These are phyloP conservation scores for Endogone sp. DNA, from an alignment of 192 early-diverging fungal species.

Conservation along the genomic window DNA sequence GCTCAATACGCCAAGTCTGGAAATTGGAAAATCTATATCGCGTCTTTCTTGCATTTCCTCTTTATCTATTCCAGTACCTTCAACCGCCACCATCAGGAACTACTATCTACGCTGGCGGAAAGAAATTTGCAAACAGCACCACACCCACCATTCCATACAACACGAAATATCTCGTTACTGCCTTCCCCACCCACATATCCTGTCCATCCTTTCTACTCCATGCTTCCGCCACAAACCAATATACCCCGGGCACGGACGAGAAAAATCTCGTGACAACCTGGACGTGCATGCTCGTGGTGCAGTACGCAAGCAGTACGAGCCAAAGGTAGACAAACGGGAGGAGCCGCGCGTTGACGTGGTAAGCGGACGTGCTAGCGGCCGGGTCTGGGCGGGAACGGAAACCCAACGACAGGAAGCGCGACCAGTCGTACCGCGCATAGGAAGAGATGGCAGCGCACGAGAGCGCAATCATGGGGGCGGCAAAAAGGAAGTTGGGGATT, in stretches of 20 bases:
- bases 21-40: no score
- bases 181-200: constrained; percentile 50
- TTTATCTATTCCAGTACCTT: no score
- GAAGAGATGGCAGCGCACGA: constrained; percentile 54
- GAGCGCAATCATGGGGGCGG: constrained; percentile 69
- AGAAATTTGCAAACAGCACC: constrained; percentile 83
- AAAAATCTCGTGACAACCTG: constrained; percentile 88
- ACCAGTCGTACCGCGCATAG: constrained; percentile 49
- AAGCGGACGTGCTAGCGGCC: not conserved
- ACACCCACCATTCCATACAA: constrained; percentile 72
- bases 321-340: constrained; percentile 61
- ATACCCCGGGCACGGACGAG: constrained; percentile 71
- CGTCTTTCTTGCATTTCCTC: no score
- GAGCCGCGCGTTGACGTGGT: not conserved
- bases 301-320: constrained; percentile 54
- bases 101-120: constrained; percentile 86
- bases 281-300: constrained; percentile 79
- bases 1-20: no score
- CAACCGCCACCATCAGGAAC: no score
- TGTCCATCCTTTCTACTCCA: constrained; percentile 17
- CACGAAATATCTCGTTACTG: no score
- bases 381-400: constrained; percentile 12
- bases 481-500: constrained; percentile 89
- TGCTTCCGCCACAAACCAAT: constrained; percentile 67
- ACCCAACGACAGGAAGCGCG: constrained; percentile 58